Evolutionary conservation across 1,139 yeast species (phyloP).

Genomic region (Yamadazyma triangularis): DNA sequence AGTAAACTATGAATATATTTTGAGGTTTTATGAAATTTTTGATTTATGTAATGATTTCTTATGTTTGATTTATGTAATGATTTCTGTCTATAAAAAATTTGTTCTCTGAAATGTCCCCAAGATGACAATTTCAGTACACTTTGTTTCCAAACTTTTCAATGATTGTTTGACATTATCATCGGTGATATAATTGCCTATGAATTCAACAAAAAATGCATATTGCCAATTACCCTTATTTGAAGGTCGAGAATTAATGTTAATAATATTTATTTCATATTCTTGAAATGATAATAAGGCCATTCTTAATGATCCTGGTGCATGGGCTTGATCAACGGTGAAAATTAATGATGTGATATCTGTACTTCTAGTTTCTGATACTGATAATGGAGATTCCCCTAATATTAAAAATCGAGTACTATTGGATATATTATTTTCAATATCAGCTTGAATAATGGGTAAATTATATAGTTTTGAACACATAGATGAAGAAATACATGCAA

Average conservation of each 20-base stretch:
- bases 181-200: slow-evolving; percentile 27
- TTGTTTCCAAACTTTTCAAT: slow-evolving; percentile 14
- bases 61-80: no score
- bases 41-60: no score
- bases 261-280: slow-evolving; percentile 55
- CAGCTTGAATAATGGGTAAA: slow-evolving; percentile 50
- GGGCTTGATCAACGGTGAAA: slow-evolving; percentile 60
- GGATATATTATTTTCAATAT: slow-evolving; percentile 65
- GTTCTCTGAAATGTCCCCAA: slow-evolving; percentile 34
- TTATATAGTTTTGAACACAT: slow-evolving; percentile 64
- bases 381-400: slow-evolving; percentile 33
- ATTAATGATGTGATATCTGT: slow-evolving; percentile 49
- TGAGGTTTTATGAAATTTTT: slow-evolving; percentile 1
- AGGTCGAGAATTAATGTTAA: slow-evolving; percentile 73
- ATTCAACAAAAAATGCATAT: slow-evolving; percentile 76
- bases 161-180: slow-evolving; percentile 17
- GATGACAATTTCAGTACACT: slow-evolving; percentile 30
- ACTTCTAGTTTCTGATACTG: slow-evolving; percentile 6
- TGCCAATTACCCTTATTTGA: slow-evolving; percentile 68
- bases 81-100: not conserved
- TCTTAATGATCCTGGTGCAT: slow-evolving; percentile 57
- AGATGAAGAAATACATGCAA: slow-evolving; percentile 45
- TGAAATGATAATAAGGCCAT: slow-evolving; percentile 60
- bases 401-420: slow-evolving; percentile 86
- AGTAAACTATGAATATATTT: no score